Evolutionary conservation across 2,329 filamentous ascomycete genomes (phyloP), one percentile per base, ranked within the genome.

Genomic region (Mollisiaceae sp.): DNA sequence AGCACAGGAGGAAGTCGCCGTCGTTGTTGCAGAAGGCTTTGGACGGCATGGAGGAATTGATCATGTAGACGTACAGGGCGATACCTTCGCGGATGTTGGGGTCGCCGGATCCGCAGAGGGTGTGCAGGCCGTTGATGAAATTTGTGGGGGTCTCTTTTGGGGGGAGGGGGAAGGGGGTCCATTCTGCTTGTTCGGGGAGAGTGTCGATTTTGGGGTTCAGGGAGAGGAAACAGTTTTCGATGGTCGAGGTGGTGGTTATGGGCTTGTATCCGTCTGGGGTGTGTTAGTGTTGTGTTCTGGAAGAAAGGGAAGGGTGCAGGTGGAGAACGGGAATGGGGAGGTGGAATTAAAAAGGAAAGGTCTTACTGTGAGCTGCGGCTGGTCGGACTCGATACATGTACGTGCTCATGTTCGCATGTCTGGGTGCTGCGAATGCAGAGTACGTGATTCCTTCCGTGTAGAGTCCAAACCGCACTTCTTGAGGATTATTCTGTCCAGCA

Each of bases 221-320:
- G 11, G 80, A 79, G 2, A 82, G 76, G 70, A 84, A 85, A 68
- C 92, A 82, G 70, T 92, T 88, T 91, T 87, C 91, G 89, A 94
- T 73, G 89, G 86, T 38, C 92, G 82, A 77, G 92, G 75, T 79
- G 6, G 77, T 75, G 60, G 79, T 74, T 11, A 80, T 74, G 58
- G 77, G 62, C 15, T 73, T 65, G 62, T 78, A 79, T 18, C 73
- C 70, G 89, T 75, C 93, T 93, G 11, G 72, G 65, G 15, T 68
- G 64, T 15, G 6, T 91, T 90, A 62, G 92, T 88, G 47, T 41
- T 32, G 14, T 27, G 41, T 43, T 9, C 36, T 5, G 15, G 58
- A 45, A n/a, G 20, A 41, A 18, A 5, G 12, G 11, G 38, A 22
- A 8, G 22, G 15, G 47, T 55, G 11, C 35, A 59, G 22, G 39